Base-by-base conservation (phyloP, 345 rosid genomes). In the Salix purpurea region DNA sequence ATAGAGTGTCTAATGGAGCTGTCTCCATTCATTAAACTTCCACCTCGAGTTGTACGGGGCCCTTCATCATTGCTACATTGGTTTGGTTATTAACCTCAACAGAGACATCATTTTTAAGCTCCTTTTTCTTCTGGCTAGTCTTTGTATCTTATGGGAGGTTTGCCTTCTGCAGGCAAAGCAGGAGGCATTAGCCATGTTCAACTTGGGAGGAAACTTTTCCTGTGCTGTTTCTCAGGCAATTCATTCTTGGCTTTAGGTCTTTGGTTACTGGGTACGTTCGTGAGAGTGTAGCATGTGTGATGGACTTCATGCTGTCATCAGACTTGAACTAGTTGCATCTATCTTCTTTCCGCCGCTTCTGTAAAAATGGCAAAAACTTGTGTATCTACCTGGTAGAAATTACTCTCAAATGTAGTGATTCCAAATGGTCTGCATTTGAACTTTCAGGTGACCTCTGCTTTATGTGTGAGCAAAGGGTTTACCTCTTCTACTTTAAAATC, bases 241-340 rank as follows among this genome's bases (percentile, higher is more conserved):
- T 89, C 93, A 88, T 89, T 89, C 93, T 89, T 89, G 93, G 93
- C 93, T 89, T 84, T 80, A 76, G 71, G 77, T 77, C 83, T 72
- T 40, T 34, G 66, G 42, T 44, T 44, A 44, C 32, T 13, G 73
- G 71, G 24, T 48, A 44, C 50, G 62, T 70, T 64, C 16, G 60
- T 23, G 78, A 36, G 48, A 70, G 36, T 69, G 36, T 69, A 37
- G 72, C 48, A 37, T 50, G 12, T 12, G 15, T 66, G 70, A 70
- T 48, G 48, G 37, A 70, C 30, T 32, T 67, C 23, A 18, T 56
- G 37, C 28, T 8, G 6, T 34, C 36, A 28, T 26, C 30, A 44
- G 30, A 39, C 39, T 54, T 56, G 9, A 54, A 67, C 23, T 23
- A 44, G 23, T 50, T 28, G 28, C 37, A n/a, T 44, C 28, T 18